Evolutionary conservation across 1,284 basidiomycete species (phyloP).

Genomic region (Cryptococcus floricola): DNA sequence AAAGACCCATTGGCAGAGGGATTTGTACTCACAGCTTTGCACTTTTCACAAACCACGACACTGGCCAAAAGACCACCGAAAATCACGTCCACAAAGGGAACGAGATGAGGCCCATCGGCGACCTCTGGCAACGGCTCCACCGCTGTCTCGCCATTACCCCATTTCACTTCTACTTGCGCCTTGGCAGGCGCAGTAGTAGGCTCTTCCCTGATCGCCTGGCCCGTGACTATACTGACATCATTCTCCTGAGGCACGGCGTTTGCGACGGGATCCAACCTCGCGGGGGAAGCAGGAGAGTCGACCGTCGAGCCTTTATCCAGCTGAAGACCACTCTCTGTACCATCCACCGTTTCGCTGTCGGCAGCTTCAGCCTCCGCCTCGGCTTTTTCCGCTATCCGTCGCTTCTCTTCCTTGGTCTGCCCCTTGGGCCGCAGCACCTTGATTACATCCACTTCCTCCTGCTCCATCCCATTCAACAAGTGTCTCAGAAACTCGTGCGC

Average conservation of each 20-base stretch:
- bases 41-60: constrained; percentile 88
- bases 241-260: neutral
- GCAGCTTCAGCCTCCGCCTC: neutral
- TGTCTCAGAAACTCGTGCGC: constrained; percentile 89
- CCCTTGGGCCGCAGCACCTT: constrained; percentile 29
- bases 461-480: constrained; percentile 84
- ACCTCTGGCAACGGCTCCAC: constrained; percentile 13
- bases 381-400: neutral
- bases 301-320: constrained; percentile 24
- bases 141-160: constrained; percentile 6
- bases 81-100: constrained; percentile 79
- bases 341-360: neutral
- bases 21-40: constrained; percentile 59
- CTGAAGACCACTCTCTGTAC: neutral
- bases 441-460: constrained; percentile 87
- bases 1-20: neutral
- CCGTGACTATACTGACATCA: neutral
- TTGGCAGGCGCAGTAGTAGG: neutral
- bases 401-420: neutral
- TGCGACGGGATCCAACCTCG: constrained; percentile 15
- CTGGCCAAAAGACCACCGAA: constrained; percentile 83
- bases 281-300: constrained; percentile 28
- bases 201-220: constrained; percentile 2
- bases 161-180: neutral
- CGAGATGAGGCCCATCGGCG: constrained; percentile 53